phyloP scores from a whole-genome alignment of 2,329 filamentous ascomycete genomes.

The Plenodomus tracheiphilus region DNA sequence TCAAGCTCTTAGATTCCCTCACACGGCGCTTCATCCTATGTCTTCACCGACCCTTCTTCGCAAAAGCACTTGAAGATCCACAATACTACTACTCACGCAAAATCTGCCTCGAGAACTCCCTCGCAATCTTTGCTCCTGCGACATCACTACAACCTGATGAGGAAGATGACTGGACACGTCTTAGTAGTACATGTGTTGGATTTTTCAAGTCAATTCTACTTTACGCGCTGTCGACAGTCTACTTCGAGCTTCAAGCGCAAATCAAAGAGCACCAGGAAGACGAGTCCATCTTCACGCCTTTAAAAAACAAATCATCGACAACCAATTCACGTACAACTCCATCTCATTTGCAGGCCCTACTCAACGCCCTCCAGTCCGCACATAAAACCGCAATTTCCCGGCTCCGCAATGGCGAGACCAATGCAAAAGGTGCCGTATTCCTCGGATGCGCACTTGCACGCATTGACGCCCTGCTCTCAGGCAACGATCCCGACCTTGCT shows the following conservation, averaged over 20 bases:
- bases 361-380: slow-evolving; percentile 11
- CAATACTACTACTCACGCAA: slow-evolving; percentile 57
- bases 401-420: slow-evolving; percentile 29
- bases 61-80: slow-evolving; percentile 49
- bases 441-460: slow-evolving; percentile 23
- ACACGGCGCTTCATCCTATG: slow-evolving; percentile 60
- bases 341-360: slow-evolving; percentile 15
- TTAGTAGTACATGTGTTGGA: slow-evolving; percentile 23
- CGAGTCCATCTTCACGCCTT: too few species aligned
- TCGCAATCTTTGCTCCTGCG: slow-evolving; percentile 24
- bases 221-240: slow-evolving; percentile 26
- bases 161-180: slow-evolving; percentile 28
- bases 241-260: slow-evolving; percentile 25
- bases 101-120: slow-evolving; percentile 48
- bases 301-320: too few species aligned
- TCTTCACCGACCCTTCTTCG: slow-evolving; percentile 57
- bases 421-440: slow-evolving; percentile 29
- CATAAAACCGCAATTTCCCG: slow-evolving; percentile 13
- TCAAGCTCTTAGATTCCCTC: slow-evolving; percentile 57
- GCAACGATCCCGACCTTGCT: slow-evolving; percentile 16
- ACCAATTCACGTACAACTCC: slow-evolving; percentile 4
- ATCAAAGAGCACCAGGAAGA: slow-evolving; percentile 26
- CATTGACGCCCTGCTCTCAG: slow-evolving; percentile 25
- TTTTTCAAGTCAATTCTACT: slow-evolving; percentile 30
- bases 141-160: slow-evolving; percentile 4